Evolutionary conservation across 768 basidiomycete species (phyloP), one percentile per base, ranked within the genome.

Genomic region (Amanita exitialis): DNA sequence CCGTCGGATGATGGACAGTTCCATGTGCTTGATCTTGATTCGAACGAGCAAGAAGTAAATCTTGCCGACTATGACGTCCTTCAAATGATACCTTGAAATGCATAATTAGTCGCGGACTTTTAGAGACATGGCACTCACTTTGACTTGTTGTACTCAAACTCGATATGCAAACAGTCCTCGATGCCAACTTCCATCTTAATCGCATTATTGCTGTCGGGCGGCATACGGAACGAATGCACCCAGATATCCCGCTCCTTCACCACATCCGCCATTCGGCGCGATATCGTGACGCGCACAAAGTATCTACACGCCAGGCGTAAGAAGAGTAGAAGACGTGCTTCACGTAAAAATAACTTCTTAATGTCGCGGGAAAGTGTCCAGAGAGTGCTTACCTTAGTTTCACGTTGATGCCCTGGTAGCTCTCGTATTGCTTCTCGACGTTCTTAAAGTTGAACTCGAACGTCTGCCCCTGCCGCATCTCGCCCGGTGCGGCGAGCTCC

Each of bases 141-240:
- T 51, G 94, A 95, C 65, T 98, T 97, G 76, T 99, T 97, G 71
- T 99, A 98, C 70, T 98, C 96, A 57, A 97, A 98, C 64, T 97
- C 96, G 59, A 98, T 99, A 65, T 98, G 95, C 59, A 98, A 67
- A 66, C 96, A 98, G 62, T 98, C 96, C 65, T 98, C 96, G 53
- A 99, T 99, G 6, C 96, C 96, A 34, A 98, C 96, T 69, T 97
- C 96, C 96, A 99, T 98, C 76, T 95, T 97, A 71, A 98, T 98
- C 37, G 90, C 86, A 64, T 95, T 97, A 66, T 96, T 97, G 61
- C 82, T 89, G 66, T 98, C 96, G 51, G 95, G 93, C 8, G 95
- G 96, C 90, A 97, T 97, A 34, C 94, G 86, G 73, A 87, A 99
- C 3, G 90, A 95, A 65, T 99, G 95, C 3, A 98, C 95, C 95